Evolutionary conservation across 495 filamentous ascomycete genomes (phyloP), one percentile per base, ranked within the genome.

Genomic region (Tetracladium marchalianum): DNA sequence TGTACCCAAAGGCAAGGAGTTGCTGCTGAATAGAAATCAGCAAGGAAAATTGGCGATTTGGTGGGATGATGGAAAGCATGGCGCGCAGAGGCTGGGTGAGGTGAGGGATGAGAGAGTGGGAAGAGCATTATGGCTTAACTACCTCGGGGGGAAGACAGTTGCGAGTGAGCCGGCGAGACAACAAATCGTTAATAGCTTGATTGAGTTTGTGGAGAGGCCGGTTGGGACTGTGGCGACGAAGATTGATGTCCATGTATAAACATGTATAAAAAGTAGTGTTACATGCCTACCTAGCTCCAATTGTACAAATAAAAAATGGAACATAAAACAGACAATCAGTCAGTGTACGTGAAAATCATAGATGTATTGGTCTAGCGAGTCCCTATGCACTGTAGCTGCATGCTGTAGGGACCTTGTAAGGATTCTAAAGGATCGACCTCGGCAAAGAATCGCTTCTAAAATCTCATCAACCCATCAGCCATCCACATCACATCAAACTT

Each of bases 201-300:
- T 95, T 75, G 80, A 77, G 46, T 78, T 96, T 66, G 90, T 90
- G 12, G 87, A 90, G 67, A 65, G 92, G 54, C 92, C 92, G 0
- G 75, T 94, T 38, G 90, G 90, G 7, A 93, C 87, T 0, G 78
- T 95, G 7, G 82, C 81, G 18, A 75, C 83, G 44, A 84, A 82
- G 63, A 27, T 27, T 27, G 22, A 27, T 27, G 82, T 93, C 12
- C 52, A 50, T 51, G 53, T 51, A 40, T 56, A 51, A 51, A n/a
- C n/a, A n/a, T n/a, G n/a, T n/a, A n/a, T n/a, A n/a, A 15, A 38
- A 8, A 38, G 35, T 27, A 27, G 22, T 27, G 22, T 27, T 3
- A 27, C 22, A 27, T 27, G 22, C 22, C 22, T 27, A 27, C 7
- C 7, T 27, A 27, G 22, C 3, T 27, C 3, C 22, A 3, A 27